Base-by-base conservation (phyloP, 495 filamentous ascomycete genomes). In the Xylaria bambusicola region DNA sequence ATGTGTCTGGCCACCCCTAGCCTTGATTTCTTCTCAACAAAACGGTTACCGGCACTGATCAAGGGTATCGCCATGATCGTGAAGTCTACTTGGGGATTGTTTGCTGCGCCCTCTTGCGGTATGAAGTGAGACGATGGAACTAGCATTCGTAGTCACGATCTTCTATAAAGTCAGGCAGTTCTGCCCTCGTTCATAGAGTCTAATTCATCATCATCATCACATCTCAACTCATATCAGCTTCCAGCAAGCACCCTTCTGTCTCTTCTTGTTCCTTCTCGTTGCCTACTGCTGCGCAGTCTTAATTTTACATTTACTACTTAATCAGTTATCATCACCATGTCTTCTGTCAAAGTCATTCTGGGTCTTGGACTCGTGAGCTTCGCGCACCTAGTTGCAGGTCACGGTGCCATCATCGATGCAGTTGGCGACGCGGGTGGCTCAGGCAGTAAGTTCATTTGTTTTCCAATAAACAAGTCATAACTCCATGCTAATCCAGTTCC, bases 351-450 rank as follows among this genome's bases (percentile, higher is more conserved):
- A 46, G 54, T 63, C 40, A 58, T 72, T 60, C 55, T 75, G 31
- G 44, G 71, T 36, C 44, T 76, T 60, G 53, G 62, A 56, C 62
- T 77, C 50, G 45, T 75, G 42, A 61, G 65, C 29, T 33, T 63
- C 20, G 70, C 71, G 42, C 54, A 60, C 21, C 71, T 79, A 10
- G 78, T 71, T 50, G 71, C 77, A 26, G 76, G 74, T 63, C 80
- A 83, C 63, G 74, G 71, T 26, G 80, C 76, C 40, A 83, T 83
- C 67, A 72, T 73, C 49, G 46, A 62, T 8, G 80, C 80, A 6
- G 69, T 65, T 17, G 80, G 80, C 31, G 70, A 83, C 56, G 74
- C 73, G 15, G 80, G 80, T 18, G 80, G 80, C 31, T 68, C 66
- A 6, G 75, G 80, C 63, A 80, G 66, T 69, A 56, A 60, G 64